A percentile compares a stretch with the other conserved stretches of the same genome.
phyloP scores from a whole-genome alignment of 176 grass and related monocot species.

The Cymbopogon citratus region DNA sequence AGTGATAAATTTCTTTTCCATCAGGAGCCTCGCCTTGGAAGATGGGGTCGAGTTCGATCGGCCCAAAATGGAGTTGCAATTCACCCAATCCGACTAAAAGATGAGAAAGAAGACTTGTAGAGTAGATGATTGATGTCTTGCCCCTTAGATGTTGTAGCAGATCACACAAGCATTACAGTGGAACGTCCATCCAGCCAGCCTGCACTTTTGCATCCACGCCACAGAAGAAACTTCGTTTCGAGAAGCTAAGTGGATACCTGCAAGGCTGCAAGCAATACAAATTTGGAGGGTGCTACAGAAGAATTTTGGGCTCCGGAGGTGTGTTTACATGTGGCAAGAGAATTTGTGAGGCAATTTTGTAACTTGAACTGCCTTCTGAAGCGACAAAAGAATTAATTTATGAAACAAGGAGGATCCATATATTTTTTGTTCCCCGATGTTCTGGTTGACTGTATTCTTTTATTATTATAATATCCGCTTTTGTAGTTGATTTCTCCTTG shows the following conservation, averaged over 20 bases:
- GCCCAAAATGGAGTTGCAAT: slow-evolving; percentile 73
- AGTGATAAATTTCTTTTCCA: background rate
- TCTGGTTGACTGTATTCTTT: background rate
- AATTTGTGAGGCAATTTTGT: background rate
- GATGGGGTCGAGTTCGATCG: slow-evolving; percentile 48
- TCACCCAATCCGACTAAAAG: slow-evolving; percentile 55
- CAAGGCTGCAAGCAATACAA: background rate
- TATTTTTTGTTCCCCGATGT: background rate
- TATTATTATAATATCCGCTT: background rate
- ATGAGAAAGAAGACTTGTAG: slow-evolving; percentile 27
- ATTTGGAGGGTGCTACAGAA: background rate
- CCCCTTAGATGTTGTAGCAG: background rate
- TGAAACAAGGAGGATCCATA: background rate
- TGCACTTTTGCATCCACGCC: background rate
- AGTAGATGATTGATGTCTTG: background rate
- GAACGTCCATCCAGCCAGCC: background rate
- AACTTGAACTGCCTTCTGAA: background rate
- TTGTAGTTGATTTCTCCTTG: background rate
- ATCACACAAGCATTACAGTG: background rate
- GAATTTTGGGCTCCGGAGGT: background rate
- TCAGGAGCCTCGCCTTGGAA: slow-evolving; percentile 79
- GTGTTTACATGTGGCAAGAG: background rate
- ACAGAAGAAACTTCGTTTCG: background rate
- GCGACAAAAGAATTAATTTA: background rate
- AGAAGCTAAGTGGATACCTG: background rate